These are phyloP conservation scores for Hondaea fermentalgiana DNA, from an alignment of 108 stramenopile species.

Conservation along the genomic window DNA sequence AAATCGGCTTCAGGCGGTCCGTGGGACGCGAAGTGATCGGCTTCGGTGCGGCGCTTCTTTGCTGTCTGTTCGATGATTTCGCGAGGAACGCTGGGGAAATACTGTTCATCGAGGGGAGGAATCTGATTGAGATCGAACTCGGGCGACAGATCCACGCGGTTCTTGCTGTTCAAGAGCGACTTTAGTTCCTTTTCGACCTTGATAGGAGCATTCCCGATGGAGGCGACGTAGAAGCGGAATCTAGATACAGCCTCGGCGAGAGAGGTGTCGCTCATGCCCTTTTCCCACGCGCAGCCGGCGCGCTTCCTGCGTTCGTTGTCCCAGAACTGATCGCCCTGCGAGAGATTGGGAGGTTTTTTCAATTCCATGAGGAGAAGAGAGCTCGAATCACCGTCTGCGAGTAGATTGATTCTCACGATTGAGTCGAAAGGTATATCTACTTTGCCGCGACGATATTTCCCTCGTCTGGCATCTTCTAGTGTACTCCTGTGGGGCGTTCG, in stretches of 20 bases:
- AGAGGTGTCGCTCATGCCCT: neutral
- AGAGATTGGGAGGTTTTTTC: neutral
- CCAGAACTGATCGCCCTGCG: neutral
- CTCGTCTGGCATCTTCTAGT: neutral
- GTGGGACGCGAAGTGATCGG: neutral
- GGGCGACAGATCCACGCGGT: neutral
- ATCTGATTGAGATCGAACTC: neutral
- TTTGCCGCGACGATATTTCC: neutral
- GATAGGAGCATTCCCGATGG: neutral
- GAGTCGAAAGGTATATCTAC: neutral
- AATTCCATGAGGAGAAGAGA: neutral
- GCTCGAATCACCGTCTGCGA: neutral
- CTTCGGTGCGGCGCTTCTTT: neutral
- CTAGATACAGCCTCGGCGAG: neutral
- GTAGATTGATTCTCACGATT: neutral
- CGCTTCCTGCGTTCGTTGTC: neutral
- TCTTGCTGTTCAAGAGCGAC: neutral
- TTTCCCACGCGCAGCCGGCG: neutral
- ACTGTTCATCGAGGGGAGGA: neutral
- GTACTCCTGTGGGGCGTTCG: neutral
- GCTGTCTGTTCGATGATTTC: neutral
- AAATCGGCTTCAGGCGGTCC: neutral
- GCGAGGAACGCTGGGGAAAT: neutral
- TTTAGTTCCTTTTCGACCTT: neutral
- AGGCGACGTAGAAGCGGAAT: neutral